phyloP scores from a whole-genome alignment of 331 rosid genomes.

The Prunus yedoensis region DNA sequence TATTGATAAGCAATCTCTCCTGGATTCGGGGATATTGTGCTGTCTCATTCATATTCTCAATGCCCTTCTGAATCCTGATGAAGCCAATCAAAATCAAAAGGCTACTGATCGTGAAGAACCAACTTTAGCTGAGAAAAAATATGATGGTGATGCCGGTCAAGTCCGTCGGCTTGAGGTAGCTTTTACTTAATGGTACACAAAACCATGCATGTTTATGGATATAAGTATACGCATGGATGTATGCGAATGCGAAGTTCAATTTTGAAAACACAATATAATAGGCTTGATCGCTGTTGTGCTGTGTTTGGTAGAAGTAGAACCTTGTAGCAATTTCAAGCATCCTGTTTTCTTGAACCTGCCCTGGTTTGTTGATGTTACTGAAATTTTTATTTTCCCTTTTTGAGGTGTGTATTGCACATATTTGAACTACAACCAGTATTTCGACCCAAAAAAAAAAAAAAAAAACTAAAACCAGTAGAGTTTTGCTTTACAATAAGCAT shows the following conservation, averaged over 20 bases:
- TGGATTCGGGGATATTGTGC: conserved; percentile 97
- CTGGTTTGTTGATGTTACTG: background rate
- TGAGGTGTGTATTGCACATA: background rate
- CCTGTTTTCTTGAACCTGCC: background rate
- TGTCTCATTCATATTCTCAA: conserved; percentile 91
- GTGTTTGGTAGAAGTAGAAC: background rate
- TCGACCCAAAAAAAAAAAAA: too few species aligned
- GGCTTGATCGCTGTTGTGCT: background rate
- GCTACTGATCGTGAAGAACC: conserved; percentile 47
- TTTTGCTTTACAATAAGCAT: too few species aligned
- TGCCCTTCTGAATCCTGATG: conserved; percentile 84
- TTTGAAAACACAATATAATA: background rate
- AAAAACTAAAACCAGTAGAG: too few species aligned
- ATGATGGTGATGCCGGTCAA: conserved; percentile 48
- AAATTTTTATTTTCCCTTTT: background rate
- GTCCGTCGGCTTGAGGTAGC: conserved; percentile 82
- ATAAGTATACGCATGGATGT: background rate
- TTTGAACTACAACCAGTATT: background rate
- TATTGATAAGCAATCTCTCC: conserved; percentile 94
- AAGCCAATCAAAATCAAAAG: conserved; percentile 47
- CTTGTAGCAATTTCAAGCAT: background rate
- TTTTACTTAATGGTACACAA: conserved; percentile 27
- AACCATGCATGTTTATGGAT: background rate
- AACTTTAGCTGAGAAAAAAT: conserved; percentile 36
- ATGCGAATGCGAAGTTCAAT: background rate